These are phyloP conservation scores for Massarina eburnea DNA, from an alignment of 2,329 filamentous ascomycete species.

Conservation along the genomic window DNA sequence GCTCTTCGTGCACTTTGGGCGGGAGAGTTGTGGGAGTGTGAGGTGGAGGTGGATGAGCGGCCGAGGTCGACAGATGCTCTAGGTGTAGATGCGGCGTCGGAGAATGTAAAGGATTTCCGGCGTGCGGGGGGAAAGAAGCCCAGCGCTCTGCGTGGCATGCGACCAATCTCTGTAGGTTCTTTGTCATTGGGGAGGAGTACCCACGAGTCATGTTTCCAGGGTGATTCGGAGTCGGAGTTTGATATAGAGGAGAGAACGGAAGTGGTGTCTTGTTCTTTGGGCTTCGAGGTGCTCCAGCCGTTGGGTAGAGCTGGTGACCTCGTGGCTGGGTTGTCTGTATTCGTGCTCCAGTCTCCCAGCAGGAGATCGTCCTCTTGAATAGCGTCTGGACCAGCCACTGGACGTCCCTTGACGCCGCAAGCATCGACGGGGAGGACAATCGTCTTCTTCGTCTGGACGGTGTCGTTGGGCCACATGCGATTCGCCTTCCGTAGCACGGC, in stretches of 20 bases:
- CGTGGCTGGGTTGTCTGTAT: constrained; percentile 16
- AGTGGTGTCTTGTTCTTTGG: constrained; percentile 33
- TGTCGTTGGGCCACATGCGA: constrained; percentile 91
- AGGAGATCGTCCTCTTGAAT: constrained; percentile 44
- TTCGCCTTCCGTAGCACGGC: constrained; percentile 85
- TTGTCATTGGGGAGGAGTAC: constrained; percentile 73
- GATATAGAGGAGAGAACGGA: constrained; percentile 37
- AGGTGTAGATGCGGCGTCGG: constrained; percentile 64
- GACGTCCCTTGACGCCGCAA: constrained; percentile 78
- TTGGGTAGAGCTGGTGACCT: constrained; percentile 33
- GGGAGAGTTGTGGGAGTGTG: constrained; percentile 33
- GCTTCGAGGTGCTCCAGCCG: constrained; percentile 39
- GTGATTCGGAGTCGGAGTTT: constrained; percentile 60
- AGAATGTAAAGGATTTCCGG: constrained; percentile 77
- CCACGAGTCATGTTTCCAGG: constrained; percentile 89
- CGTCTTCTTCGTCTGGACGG: constrained; percentile 78
- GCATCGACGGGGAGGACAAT: constrained; percentile 86
- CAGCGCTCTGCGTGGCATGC: constrained; percentile 76
- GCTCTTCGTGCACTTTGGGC: constrained; percentile 41
- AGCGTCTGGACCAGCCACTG: constrained; percentile 42
- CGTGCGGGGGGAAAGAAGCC: constrained; percentile 90
- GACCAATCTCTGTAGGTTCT: constrained; percentile 79
- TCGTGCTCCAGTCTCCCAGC: constrained; percentile 31
- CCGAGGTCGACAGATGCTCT: constrained; percentile 65
- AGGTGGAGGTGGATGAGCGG: constrained; percentile 46